Conservation (phyloP, 2,329 filamentous ascomycete species). For the Colletotrichum sp. region DNA sequence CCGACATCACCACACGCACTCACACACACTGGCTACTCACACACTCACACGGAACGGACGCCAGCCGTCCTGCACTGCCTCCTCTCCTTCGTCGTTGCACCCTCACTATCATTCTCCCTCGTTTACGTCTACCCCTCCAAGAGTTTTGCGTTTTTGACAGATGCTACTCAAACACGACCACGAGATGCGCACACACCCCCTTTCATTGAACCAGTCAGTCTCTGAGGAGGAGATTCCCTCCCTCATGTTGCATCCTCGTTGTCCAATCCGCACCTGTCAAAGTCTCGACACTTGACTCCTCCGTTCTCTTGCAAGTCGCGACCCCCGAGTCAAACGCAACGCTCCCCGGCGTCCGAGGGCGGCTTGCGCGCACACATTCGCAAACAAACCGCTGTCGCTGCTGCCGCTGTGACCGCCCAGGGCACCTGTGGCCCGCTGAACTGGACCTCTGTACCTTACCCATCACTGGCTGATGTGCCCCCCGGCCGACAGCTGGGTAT, state of each 20-base stretch:
- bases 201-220: background rate
- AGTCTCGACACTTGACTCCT: background rate
- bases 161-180: background rate
- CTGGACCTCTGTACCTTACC: background rate
- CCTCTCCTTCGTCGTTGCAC: background rate
- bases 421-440: background rate
- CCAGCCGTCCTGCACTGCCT: slow-evolving; percentile 14
- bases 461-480: background rate
- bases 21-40: background rate
- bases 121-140: background rate
- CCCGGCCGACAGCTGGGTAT: background rate
- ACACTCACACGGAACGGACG: background rate
- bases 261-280: background rate
- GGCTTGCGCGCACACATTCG: background rate
- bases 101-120: background rate
- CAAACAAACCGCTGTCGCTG: background rate
- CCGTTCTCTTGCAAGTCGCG: background rate
- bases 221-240: background rate
- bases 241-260: background rate
- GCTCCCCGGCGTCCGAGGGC: background rate
- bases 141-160: background rate
- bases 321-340: slow-evolving; percentile 1
- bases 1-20: background rate
- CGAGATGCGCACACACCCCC: background rate
- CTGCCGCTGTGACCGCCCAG: background rate